phyloP scores from a whole-genome alignment of 805 yeast genomes.

The Torulaspora delbrueckii region DNA sequence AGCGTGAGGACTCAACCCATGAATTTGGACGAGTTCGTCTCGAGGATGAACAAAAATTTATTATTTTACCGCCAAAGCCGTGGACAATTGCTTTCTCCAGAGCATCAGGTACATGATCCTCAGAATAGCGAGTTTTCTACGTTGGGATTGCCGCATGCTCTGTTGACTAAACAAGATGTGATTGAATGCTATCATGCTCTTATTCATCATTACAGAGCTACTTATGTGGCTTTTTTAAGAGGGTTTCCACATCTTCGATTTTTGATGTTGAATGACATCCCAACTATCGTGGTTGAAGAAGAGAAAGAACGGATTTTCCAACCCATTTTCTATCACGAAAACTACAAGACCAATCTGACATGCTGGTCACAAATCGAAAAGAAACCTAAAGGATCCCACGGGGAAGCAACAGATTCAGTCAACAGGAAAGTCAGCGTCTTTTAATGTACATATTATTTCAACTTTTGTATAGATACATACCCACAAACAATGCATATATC shows the following conservation, averaged over 20 bases:
- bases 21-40: slow-evolving; percentile 31
- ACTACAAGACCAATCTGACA: slow-evolving; percentile 32
- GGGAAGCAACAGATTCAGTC: slow-evolving; percentile 16
- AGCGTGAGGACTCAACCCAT: slow-evolving; percentile 41
- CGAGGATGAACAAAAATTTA: slow-evolving; percentile 26
- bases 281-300: slow-evolving; percentile 33
- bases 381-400: slow-evolving; percentile 12
- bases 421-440: slow-evolving; percentile 23
- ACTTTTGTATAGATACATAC: background rate
- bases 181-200: slow-evolving; percentile 35
- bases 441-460: background rate
- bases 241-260: slow-evolving; percentile 36
- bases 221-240: slow-evolving; percentile 34
- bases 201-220: slow-evolving; percentile 37
- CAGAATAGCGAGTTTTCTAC: slow-evolving; percentile 10
- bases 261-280: slow-evolving; percentile 39
- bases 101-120: slow-evolving; percentile 12
- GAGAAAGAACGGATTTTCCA: slow-evolving; percentile 30
- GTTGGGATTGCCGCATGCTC: slow-evolving; percentile 27
- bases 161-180: slow-evolving; percentile 33
- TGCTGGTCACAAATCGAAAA: slow-evolving; percentile 27
- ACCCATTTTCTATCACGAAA: slow-evolving; percentile 37
- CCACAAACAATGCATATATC: background rate
- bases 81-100: slow-evolving; percentile 22
- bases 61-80: slow-evolving; percentile 23